Evolutionary conservation across 352 stramenopile genomes (phyloP), one percentile per base, ranked within the genome.

Genomic region (Phytophthora ramorum): DNA sequence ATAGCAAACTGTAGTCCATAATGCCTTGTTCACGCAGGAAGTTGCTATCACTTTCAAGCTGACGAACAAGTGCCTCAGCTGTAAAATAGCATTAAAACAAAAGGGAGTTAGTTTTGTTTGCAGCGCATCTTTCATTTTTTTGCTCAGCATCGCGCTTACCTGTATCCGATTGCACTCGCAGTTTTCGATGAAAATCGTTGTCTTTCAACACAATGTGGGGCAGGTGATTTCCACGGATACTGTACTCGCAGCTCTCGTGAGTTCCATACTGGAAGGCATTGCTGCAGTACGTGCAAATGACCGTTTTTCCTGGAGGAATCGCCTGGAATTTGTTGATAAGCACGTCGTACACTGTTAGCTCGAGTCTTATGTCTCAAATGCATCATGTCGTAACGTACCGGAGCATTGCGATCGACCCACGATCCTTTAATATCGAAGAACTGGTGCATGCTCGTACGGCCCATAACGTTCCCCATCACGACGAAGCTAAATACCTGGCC

Each of bases 341-440:
- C 3, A 62, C 19, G 48, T 17, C 13, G 14, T 41, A 24, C 14
- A 45, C 17, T 24, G 19, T 56, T 51, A 61, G 54, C 2, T 37
- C 37, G 62, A 50, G 12, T 28, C 17, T 45, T 40, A 8, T 40
- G 34, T 40, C 34, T 40, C 12, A 0, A 44, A 61, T 58, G 14
- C 19, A 30, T 37, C 12, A 62, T 53, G 5, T 22, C 14, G 34
- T 24, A 30, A 14, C 69, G 17, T 71, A 91, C 84, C 81, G 89
- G 73, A 34, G 87, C 85, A 59, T 95, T 93, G 41, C 87, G 83
- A 58, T 96, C 75, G 40, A 97, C 78, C 88, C 89, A 97, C 9
- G 85, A 95, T 17, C 91, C 91, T 52, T 97, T 97, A 61, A 97
- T 89, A 58, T 97, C 91, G 61, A 95, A 97, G 52, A 93, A 94